Base-by-base conservation (phyloP, 192 early-diverging fungal genomes). In the Coemansia guatemalensis region DNA sequence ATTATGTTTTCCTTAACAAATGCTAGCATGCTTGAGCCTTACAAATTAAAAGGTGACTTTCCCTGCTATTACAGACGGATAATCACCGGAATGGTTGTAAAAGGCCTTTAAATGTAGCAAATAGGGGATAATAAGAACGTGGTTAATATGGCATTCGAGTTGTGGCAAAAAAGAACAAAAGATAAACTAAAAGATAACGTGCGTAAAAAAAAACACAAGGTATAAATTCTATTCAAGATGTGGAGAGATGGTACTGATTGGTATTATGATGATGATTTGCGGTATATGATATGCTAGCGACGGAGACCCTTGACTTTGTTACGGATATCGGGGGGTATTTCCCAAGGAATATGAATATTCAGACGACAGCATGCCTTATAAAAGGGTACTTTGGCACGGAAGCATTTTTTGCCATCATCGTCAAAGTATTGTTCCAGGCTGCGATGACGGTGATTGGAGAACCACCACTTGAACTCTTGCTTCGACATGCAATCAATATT, bases 361-460 rank as follows among this genome's bases (percentile, higher is more conserved):
- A 67, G 56, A 2, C 70, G 58, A 17, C 35, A 14, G 50, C 70
- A 73, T 9, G 70, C 52, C 27, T 62, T 65, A 53, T 73, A 69
- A 27, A 78, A 78, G 12, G 62, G 39, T 0, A 65, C 22, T 3
- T 44, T 51, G 14, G 75, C 65, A 2, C n/a, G 7, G 21, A 72
- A 78, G 3, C 7, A 18, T 23, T 33, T 61, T 18, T 58, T 56
- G 7, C 75, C 75, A 5, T 60, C 18, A 8, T 54, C 53, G 50
- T 58, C 59, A 7, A 27, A 25, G 6, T 26, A 21, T 48, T 33
- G 65, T 2, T 53, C 23, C 2, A 72, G 50, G 47, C 60, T 78
- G 54, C 76, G 66, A 48, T 69, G 66, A 20, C 76, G 70, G 47
- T 69, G 71, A 52, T 78, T 78, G 56, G 67, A 69, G 62, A 78